These are phyloP conservation scores for Silene uniflora DNA, from an alignment of 148 eudicot species.

Conservation along the genomic window DNA sequence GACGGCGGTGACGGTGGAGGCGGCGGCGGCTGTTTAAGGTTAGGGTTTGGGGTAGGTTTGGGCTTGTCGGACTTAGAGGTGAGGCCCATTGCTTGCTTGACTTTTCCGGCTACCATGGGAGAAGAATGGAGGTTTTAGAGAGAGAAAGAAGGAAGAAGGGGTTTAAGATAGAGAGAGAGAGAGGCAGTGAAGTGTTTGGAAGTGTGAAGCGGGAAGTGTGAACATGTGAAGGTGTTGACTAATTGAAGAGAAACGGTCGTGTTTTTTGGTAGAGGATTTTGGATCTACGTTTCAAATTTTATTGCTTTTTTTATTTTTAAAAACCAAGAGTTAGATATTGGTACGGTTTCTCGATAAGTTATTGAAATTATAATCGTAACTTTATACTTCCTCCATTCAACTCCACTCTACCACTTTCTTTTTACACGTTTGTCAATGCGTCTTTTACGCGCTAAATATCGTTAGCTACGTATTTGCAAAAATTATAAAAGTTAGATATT, in stretches of 20 bases:
- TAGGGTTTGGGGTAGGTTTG: slow-evolving; percentile 12
- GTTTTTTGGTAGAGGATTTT: not conserved
- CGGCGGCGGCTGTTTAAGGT: not conserved
- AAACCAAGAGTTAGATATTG: too few relatives aligned
- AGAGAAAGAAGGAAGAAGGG: not conserved
- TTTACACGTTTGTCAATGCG: too few relatives aligned
- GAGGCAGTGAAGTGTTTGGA: not conserved
- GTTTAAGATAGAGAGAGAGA: too few relatives aligned
- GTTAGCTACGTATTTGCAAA: too few relatives aligned
- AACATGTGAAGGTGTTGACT: not conserved
- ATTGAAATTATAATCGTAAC: too few relatives aligned
- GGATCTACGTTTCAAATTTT: not conserved
- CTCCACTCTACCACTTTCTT: too few relatives aligned
- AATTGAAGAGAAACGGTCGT: not conserved
- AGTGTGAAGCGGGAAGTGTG: not conserved
- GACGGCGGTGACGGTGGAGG: slow-evolving; percentile 30
- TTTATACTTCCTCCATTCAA: too few relatives aligned
- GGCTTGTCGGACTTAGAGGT: slow-evolving; percentile 37
- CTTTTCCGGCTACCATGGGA: slow-evolving; percentile 75
- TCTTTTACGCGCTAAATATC: too few relatives aligned
- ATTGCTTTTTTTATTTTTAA: too few relatives aligned
- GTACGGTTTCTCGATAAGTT: too few relatives aligned
- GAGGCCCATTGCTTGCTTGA: slow-evolving; percentile 61
- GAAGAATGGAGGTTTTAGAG: not conserved
- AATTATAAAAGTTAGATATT: too few relatives aligned